Conservation (phyloP, 345 rosid genomes). For the Zanthoxylum bungeanum region DNA sequence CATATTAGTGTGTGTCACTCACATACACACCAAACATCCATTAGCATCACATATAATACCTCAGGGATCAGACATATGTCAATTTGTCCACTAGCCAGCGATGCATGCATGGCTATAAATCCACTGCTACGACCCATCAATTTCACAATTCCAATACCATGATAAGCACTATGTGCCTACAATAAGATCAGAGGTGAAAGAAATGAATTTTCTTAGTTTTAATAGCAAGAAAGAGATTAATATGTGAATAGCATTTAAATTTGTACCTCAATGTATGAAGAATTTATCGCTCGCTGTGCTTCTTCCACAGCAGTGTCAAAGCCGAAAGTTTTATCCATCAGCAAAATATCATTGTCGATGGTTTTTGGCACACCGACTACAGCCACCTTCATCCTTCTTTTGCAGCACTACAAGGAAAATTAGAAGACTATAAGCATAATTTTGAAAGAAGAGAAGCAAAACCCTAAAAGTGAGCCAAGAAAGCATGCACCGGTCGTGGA, state of each 20-base stretch:
- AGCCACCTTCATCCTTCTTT: constrained; percentile 69
- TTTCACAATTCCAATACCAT: constrained; percentile 92
- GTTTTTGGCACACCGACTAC: constrained; percentile 99
- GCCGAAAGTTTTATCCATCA: constrained; percentile 98
- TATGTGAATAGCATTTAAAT: neutral
- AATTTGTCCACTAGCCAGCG: constrained; percentile 96
- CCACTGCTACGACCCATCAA: constrained; percentile 99
- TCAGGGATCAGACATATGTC: constrained; percentile 98
- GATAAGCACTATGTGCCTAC: constrained; percentile 97
- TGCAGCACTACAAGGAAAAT: constrained; percentile 56
- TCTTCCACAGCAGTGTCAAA: constrained; percentile 99
- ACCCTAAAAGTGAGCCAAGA: neutral
- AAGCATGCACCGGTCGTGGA: neutral
- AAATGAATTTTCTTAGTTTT: constrained; percentile 3
- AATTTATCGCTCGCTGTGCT: constrained; percentile 96
- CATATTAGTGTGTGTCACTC: constrained; percentile 9
- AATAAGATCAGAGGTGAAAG: constrained; percentile 11
- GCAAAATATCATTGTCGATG: constrained; percentile 89
- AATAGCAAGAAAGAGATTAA: constrained; percentile 9
- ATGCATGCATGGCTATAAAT: constrained; percentile 96
- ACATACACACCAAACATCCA: neutral
- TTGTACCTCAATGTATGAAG: constrained; percentile 93
- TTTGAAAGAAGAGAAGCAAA: neutral
- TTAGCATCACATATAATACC: constrained; percentile 39
- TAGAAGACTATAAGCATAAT: neutral